Conservation (phyloP, 306 rosid species). For the Ochetophila trinervis region DNA sequence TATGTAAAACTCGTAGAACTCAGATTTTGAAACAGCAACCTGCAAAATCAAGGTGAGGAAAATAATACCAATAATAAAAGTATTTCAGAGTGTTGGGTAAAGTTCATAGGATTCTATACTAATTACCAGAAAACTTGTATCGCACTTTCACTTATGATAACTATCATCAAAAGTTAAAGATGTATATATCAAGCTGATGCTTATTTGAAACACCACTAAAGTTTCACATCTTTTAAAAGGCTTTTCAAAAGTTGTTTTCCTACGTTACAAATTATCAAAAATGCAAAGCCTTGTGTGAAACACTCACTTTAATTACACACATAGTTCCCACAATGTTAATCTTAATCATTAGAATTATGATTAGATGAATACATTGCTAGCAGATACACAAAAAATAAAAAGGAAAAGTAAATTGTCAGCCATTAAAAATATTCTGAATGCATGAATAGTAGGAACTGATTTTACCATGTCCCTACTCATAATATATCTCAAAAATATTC, state of each 20-base stretch:
- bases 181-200: too few species aligned
- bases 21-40: slow-evolving; percentile 33
- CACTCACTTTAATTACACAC: too few species aligned
- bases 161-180: too few species aligned
- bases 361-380: too few species aligned
- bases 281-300: too few species aligned
- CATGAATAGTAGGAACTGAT: not conserved
- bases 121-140: not conserved
- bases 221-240: too few species aligned
- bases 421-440: not conserved
- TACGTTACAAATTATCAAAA: too few species aligned
- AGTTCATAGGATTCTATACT: not conserved
- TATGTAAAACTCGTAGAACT: slow-evolving; percentile 33
- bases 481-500: slow-evolving; percentile 33
- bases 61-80: not conserved
- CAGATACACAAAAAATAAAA: not conserved
- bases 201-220: too few species aligned
- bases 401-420: not conserved
- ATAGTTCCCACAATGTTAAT: too few species aligned
- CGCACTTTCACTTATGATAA: too few species aligned
- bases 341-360: too few species aligned
- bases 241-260: too few species aligned
- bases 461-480: slow-evolving; percentile 19
- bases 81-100: slow-evolving; percentile 4
- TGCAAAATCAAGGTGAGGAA: slow-evolving; percentile 22